Base-by-base conservation (phyloP, 805 yeast species). In the Ogataea parapolymorpha region DNA sequence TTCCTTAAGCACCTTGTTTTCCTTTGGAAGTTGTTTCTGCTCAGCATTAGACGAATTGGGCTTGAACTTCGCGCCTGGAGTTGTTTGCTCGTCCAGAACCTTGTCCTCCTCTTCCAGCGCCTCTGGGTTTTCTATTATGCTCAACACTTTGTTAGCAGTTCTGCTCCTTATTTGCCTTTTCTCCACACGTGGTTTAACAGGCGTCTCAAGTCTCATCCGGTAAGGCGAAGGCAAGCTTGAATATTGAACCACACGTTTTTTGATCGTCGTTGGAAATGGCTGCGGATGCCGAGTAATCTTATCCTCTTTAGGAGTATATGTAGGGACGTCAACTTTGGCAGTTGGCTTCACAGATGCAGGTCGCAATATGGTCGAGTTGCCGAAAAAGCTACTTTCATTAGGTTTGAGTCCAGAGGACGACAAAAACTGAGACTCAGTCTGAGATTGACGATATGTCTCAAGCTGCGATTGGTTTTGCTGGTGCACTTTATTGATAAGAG, bases 401-500 rank as follows among this genome's bases (percentile, higher is more conserved):
- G 29, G 25, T 35, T 41, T 20, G 31, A 18, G 7, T 11, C 22
- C 22, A 7, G 39, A 20, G 1, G 39, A 28, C 6, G 31, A 25
- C 15, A 30, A 12, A 18, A 34, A 24, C 16, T 34, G 39, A 9
- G 43, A 34, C 29, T 35, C 35, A 7, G 14, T 30, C n/a, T 35
- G 39, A 13, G 39, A 35, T 12, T 27, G 20, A 5, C 38, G 44
- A 3, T 41, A 39, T 6, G 51, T 43, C 22, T 41, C 49, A 9
- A 38, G 36, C 11, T 43, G 25, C 26, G 33, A 35, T 26, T 42
- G 42, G 26, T 33, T 42, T 22, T 47, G 54, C 16, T 47, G 57
- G 41, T 64, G 59, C 5, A 70, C 65, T 46, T 70, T 73, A 14
- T 66, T 65, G 44, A 75, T 67, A 13, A 85, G 61, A 5, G 89